Conservation (phyloP, 495 filamentous ascomycete genomes). For the Penicillium alfredii region DNA sequence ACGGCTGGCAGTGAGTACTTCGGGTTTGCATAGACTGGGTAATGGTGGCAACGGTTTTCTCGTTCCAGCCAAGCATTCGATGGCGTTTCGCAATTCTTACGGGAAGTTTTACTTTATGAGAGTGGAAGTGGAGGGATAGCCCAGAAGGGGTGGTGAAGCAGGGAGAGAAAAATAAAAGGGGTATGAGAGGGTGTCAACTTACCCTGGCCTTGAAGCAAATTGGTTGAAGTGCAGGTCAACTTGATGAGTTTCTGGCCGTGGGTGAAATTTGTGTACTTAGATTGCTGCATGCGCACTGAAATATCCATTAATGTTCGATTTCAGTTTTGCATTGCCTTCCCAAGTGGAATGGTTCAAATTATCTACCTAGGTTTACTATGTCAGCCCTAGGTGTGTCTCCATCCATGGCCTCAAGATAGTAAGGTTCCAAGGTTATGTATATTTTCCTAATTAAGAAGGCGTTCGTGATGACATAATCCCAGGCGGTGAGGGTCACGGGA, state of each 20-base stretch:
- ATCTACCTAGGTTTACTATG: neutral
- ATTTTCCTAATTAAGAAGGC: slow-evolving; percentile 18
- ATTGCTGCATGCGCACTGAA: slow-evolving; percentile 19
- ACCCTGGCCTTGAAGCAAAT: slow-evolving; percentile 5
- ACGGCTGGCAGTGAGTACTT: slow-evolving; percentile 97
- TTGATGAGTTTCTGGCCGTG: too few relatives aligned
- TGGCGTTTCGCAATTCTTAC: too few relatives aligned
- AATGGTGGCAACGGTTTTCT: slow-evolving; percentile 11
- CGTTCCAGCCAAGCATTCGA: slow-evolving; percentile 39
- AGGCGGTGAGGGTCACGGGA: slow-evolving; percentile 33
- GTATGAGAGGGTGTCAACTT: slow-evolving; percentile 11
- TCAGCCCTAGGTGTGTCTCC: too few relatives aligned
- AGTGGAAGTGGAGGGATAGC: neutral
- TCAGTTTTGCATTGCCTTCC: too few relatives aligned
- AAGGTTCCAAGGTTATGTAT: too few relatives aligned
- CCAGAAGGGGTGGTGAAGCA: slow-evolving; percentile 5
- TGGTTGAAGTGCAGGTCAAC: slow-evolving; percentile 46
- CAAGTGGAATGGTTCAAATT: too few relatives aligned
- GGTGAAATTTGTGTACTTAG: slow-evolving; percentile 27
- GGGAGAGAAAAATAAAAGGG: slow-evolving; percentile 10
- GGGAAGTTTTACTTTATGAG: too few relatives aligned
- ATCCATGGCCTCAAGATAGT: too few relatives aligned
- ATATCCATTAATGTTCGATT: slow-evolving; percentile 17
- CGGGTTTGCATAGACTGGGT: slow-evolving; percentile 71
- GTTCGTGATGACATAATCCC: too few relatives aligned